These are phyloP conservation scores for Pleurostoma richardsiae DNA, from an alignment of 2,329 filamentous ascomycete species.

Conservation along the genomic window DNA sequence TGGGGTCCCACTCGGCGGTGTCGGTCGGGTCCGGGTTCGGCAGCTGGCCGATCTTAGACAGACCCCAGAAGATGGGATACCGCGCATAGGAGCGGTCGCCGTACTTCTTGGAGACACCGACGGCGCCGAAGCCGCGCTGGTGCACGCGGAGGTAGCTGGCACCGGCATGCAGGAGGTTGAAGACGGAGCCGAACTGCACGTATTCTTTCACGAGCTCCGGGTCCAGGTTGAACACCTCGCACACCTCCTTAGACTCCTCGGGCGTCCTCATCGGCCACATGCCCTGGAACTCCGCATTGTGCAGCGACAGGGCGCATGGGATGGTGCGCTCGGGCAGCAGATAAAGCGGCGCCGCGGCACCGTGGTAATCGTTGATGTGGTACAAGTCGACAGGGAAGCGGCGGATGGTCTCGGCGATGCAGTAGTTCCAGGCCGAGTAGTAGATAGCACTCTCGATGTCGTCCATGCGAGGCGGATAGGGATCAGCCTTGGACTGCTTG, in stretches of 20 bases:
- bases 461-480: slow-evolving; percentile 65
- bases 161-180: slow-evolving; percentile 62
- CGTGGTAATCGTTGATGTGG: slow-evolving; percentile 31
- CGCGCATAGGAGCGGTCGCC: slow-evolving; percentile 61
- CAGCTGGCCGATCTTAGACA: slow-evolving; percentile 56
- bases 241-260: slow-evolving; percentile 58
- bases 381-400: slow-evolving; percentile 45
- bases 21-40: slow-evolving; percentile 64
- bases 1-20: slow-evolving; percentile 52
- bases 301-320: slow-evolving; percentile 58
- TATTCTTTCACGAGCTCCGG: slow-evolving; percentile 53
- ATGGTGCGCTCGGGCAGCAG: slow-evolving; percentile 54
- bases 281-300: slow-evolving; percentile 67
- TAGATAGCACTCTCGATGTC: slow-evolving; percentile 64
- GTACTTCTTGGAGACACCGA: slow-evolving; percentile 64
- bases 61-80: slow-evolving; percentile 65
- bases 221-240: slow-evolving; percentile 58
- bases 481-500: slow-evolving; percentile 56
- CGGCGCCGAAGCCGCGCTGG: slow-evolving; percentile 62
- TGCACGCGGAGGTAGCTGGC: slow-evolving; percentile 61
- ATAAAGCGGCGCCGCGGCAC: slow-evolving; percentile 52
- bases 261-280: slow-evolving; percentile 62
- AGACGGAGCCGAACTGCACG: slow-evolving; percentile 64
- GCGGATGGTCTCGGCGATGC: slow-evolving; percentile 57
- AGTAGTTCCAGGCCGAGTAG: slow-evolving; percentile 67